A percentile compares a stretch with the other conserved stretches of the same genome.
Evolutionary conservation across 2,329 filamentous ascomycete genomes (phyloP).

Genomic region (Drechmeria coniospora): DNA sequence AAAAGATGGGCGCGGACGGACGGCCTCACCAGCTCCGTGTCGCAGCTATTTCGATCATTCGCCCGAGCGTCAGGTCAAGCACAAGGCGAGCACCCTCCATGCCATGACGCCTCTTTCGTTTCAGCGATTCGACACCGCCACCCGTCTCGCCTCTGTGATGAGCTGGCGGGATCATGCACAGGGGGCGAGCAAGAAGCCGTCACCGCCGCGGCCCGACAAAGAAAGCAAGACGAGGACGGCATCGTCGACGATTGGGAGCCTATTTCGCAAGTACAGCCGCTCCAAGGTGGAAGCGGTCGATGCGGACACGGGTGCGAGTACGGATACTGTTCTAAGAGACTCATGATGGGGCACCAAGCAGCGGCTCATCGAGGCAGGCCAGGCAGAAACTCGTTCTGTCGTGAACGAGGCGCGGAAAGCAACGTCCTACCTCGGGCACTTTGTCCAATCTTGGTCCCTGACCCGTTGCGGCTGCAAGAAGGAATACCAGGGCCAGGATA

Average conservation of each 20-base stretch:
- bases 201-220: conserved; percentile 3
- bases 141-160: conserved; percentile 1
- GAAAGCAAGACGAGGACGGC: conserved; percentile 4
- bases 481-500: too few relatives aligned
- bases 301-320: background rate
- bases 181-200: background rate
- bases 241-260: conserved; percentile 9
- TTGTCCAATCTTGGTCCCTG: too few relatives aligned
- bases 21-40: background rate
- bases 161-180: background rate
- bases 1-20: background rate
- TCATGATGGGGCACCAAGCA: too few relatives aligned
- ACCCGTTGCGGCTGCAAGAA: too few relatives aligned
- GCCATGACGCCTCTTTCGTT: conserved; percentile 1
- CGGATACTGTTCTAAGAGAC: too few relatives aligned
- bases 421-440: too few relatives aligned
- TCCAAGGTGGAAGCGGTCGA: conserved; percentile 6
- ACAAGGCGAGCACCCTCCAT: background rate
- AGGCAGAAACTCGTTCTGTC: too few relatives aligned
- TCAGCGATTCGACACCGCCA: conserved; percentile 1
- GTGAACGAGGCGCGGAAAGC: too few relatives aligned
- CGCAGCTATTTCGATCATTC: conserved; percentile 3
- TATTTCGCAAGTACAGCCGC: conserved; percentile 12
- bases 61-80: conserved; percentile 1
- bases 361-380: too few relatives aligned